Base-by-base conservation (phyloP, 2,329 filamentous ascomycete genomes). In the Exophiala sp. region DNA sequence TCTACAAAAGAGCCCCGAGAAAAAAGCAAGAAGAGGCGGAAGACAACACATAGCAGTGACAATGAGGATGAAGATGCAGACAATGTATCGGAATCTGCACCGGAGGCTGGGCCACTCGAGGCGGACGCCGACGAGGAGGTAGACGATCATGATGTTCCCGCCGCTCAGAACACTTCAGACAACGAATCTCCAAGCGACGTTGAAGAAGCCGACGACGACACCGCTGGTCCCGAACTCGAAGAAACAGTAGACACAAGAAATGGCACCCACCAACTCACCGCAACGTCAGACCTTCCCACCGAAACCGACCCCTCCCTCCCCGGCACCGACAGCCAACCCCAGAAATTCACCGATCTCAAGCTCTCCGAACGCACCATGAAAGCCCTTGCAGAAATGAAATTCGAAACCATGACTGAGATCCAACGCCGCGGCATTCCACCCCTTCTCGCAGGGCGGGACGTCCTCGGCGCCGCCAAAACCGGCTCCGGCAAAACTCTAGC, bases 401-500 rank as follows among this genome's bases (percentile, higher is more conserved):
- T 97, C 69, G 86, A 88, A 66, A 91, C 81, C 44, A 96, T 99
- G 91, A 97, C 94, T 1, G 89, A 94, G 70, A 96, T 97, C 63
- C 94, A 97, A 72, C 82, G 84, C 64, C 82, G 88, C 68, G 87
- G 87, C 10, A 96, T 97, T 52, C 91, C 92, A 3, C 91, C 91
- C 16, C 78, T 95, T 43, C 78, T 97, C 55, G 90, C 91, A 39
- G 94, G 94, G 60, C 86, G 88, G 68, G 92, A 97, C 74, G 89
- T 97, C 18, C 82, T 99, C 41, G 94, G 94, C 65, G 92, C 92
- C 32, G 94, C 94, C 47, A 97, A 97, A 79, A 96, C 91, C 2
- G 91, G 91, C 40, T 95, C 89, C 18, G 94, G 94, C 69, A 99
- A 99, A 78, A 99, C 94, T 1, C 74, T 97, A 57, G 87, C 92